Evolutionary conservation across 1,284 basidiomycete species (phyloP).

Genomic region (Trichosporon sp.): DNA sequence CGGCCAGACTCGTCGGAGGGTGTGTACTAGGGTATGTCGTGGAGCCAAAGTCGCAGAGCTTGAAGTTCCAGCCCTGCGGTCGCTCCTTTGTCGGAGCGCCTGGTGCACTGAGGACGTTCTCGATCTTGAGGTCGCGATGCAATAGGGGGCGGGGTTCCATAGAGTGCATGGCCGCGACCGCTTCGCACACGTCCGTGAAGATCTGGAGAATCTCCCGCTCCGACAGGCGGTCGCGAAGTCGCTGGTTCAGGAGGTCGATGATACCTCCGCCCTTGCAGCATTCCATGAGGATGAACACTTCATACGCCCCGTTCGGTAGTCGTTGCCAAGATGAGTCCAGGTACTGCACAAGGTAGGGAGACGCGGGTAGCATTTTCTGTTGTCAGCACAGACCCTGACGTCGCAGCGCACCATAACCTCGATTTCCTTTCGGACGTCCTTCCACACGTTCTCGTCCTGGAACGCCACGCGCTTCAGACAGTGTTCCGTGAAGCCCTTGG

Average conservation of each 20-base stretch:
- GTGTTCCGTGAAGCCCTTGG: conserved; percentile 69
- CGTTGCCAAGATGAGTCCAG: conserved; percentile 73
- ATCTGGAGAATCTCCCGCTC: conserved; percentile 97
- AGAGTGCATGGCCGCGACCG: conserved; percentile 94
- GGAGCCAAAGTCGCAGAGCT: conserved; percentile 98
- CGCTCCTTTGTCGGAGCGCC: conserved; percentile 60
- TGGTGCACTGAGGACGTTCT: conserved; percentile 78
- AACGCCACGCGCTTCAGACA: conserved; percentile 97
- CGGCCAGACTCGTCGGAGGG: conserved; percentile 72
- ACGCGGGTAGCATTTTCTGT: conserved; percentile 48
- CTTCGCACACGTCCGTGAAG: conserved; percentile 91
- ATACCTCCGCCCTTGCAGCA: conserved; percentile 90
- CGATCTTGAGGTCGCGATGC: conserved; percentile 97
- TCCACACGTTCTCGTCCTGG: conserved; percentile 81
- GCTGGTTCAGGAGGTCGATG: conserved; percentile 98
- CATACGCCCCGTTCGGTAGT: conserved; percentile 78
- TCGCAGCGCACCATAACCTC: conserved; percentile 83
- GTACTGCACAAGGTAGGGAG: conserved; percentile 51
- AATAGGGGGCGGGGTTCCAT: conserved; percentile 75
- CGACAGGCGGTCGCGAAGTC: conserved; percentile 86
- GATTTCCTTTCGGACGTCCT: conserved; percentile 96
- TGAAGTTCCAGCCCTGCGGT: conserved; percentile 68
- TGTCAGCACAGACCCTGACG: conserved; percentile 15
- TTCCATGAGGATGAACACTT: conserved; percentile 99
- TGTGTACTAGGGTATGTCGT: conserved; percentile 72